Evolutionary conservation across 768 basidiomycete genomes (phyloP).

Genomic region (Trichaptum fuscoviolaceum): DNA sequence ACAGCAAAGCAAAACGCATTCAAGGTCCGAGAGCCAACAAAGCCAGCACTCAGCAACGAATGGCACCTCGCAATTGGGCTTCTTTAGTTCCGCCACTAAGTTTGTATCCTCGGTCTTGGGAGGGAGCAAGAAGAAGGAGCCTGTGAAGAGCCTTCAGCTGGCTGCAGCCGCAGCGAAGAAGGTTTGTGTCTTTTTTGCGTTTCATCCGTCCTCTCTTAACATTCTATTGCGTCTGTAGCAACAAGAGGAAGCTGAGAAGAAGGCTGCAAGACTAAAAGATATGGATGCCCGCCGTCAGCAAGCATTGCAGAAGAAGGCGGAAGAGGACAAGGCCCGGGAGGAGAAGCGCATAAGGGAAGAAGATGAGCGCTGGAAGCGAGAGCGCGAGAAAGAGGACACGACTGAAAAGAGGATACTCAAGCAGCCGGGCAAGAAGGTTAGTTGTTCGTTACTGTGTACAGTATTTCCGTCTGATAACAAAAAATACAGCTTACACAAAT

Average conservation of each 20-base stretch:
- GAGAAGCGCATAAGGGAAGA: conserved; percentile 73
- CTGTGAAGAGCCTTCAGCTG: conserved; percentile 72
- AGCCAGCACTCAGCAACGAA: neutral
- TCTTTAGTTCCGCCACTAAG: conserved; percentile 68
- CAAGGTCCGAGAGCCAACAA: neutral
- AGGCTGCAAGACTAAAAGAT: conserved; percentile 65
- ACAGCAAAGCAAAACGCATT: neutral
- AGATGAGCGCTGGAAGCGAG: conserved; percentile 62
- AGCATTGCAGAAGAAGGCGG: conserved; percentile 66
- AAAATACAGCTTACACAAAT: conserved; percentile 2
- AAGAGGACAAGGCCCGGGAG: conserved; percentile 67
- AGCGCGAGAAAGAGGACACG: conserved; percentile 66
- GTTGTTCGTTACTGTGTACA: conserved; percentile 3
- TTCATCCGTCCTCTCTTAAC: conserved; percentile 5
- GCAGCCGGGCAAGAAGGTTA: conserved; percentile 52
- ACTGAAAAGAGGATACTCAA: conserved; percentile 66
- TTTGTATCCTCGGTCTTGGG: conserved; percentile 64
- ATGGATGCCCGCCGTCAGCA: conserved; percentile 79
- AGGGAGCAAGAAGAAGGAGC: conserved; percentile 62
- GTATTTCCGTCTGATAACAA: neutral
- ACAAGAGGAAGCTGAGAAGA: conserved; percentile 84
- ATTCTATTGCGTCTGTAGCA: conserved; percentile 45
- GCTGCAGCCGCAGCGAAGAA: conserved; percentile 85
- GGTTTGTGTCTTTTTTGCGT: conserved; percentile 38
- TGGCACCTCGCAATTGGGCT: conserved; percentile 42